phyloP scores from a whole-genome alignment of 1,284 basidiomycete genomes.

The Microbotryum scabiosae region DNA sequence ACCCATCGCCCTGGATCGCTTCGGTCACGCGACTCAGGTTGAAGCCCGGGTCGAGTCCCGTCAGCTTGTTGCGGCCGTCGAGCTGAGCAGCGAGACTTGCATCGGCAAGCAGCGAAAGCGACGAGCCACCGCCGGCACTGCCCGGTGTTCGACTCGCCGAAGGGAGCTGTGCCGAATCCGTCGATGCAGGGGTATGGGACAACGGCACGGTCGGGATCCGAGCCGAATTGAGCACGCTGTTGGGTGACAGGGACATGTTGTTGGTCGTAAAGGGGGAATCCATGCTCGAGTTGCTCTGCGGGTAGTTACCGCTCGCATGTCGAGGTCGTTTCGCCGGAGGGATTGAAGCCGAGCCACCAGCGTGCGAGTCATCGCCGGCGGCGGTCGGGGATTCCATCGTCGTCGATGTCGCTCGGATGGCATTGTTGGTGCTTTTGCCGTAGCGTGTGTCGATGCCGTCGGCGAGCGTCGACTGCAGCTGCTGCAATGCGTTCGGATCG shows the following conservation, averaged over 20 bases:
- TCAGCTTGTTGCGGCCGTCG: constrained; percentile 13
- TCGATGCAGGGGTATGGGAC: no score
- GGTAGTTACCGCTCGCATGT: background rate
- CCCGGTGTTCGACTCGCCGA: background rate
- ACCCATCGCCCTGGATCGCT: constrained; percentile 7
- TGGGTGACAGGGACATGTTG: background rate
- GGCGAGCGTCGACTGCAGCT: constrained; percentile 15
- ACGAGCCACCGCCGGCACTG: background rate
- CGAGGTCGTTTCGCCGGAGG: no score
- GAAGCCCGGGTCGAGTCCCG: constrained; percentile 18
- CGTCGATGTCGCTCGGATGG: background rate
- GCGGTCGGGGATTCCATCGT: background rate
- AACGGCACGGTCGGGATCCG: no score
- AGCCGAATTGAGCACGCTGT: no score
- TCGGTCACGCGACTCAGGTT: constrained; percentile 21
- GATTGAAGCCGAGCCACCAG: no score
- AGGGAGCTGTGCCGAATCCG: background rate
- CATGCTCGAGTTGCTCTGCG: background rate
- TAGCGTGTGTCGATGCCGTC: constrained; percentile 2
- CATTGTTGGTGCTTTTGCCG: background rate
- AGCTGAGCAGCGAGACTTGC: constrained; percentile 24
- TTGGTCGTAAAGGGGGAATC: background rate
- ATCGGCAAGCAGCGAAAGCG: constrained; percentile 20
- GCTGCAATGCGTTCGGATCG: constrained; percentile 6
- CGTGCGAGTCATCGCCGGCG: no score